Conservation (phyloP, 2,329 filamentous ascomycete species). For the Ilyonectria mors-panacis region DNA sequence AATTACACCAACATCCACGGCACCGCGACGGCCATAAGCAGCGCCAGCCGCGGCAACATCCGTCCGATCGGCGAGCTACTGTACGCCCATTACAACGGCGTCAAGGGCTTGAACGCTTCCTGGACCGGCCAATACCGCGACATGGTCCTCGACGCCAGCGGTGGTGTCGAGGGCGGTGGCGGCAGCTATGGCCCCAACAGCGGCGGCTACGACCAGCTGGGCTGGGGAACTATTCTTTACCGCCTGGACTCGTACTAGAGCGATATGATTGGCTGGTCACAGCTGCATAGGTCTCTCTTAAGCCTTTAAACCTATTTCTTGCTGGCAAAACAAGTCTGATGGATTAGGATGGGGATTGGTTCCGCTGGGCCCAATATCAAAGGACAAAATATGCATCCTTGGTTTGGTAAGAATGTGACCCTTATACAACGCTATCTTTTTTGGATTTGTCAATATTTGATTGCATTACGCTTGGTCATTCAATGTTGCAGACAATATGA, state of each 20-base stretch:
- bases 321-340: too few species aligned
- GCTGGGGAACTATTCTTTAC: constrained; percentile 50
- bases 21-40: constrained; percentile 50
- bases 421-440: too few species aligned
- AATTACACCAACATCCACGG: constrained; percentile 54
- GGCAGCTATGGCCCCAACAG: constrained; percentile 58
- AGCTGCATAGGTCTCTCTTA: too few species aligned
- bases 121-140: constrained; percentile 57
- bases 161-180: constrained; percentile 60
- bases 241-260: constrained; percentile 15
- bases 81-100: constrained; percentile 55
- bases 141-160: constrained; percentile 48
- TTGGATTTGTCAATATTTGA: too few species aligned
- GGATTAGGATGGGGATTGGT: too few species aligned
- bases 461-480: too few species aligned
- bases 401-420: too few species aligned
- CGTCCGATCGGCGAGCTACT: constrained; percentile 57
- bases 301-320: too few species aligned
- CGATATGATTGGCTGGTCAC: too few species aligned
- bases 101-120: constrained; percentile 54
- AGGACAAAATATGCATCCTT: too few species aligned
- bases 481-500: too few species aligned
- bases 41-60: constrained; percentile 24
- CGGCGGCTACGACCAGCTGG: constrained; percentile 59
- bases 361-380: too few species aligned